Evolutionary conservation across 768 basidiomycete species (phyloP).

Genomic region (Suillus clintonianus): DNA sequence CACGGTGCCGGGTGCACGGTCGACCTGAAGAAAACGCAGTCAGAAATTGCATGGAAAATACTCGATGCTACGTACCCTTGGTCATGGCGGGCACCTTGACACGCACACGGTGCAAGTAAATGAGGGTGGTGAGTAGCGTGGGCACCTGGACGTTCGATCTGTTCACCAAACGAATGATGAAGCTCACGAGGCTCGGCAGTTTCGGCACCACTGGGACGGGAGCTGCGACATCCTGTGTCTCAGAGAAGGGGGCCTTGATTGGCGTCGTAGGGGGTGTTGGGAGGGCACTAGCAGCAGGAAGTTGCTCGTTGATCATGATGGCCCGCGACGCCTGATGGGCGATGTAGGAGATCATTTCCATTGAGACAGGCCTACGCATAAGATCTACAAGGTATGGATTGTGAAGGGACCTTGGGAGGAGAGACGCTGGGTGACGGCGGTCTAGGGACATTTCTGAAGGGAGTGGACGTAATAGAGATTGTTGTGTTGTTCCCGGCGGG

Average conservation of each 20-base stretch:
- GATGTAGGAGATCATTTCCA: conserved; percentile 85
- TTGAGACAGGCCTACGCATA: conserved; percentile 73
- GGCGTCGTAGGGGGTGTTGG: conserved; percentile 76
- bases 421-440: conserved; percentile 74
- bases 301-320: conserved; percentile 64
- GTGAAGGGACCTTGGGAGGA: conserved; percentile 74
- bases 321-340: conserved; percentile 76
- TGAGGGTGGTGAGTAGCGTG: conserved; percentile 86
- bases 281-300: conserved; percentile 36
- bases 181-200: conserved; percentile 75
- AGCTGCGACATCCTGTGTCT: conserved; percentile 28
- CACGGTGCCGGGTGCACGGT: conserved; percentile 90
- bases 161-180: conserved; percentile 79
- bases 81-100: conserved; percentile 78
- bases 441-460: conserved; percentile 37
- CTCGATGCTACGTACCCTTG: conserved; percentile 59
- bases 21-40: conserved; percentile 46
- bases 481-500: conserved; percentile 16
- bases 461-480: conserved; percentile 35
- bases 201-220: conserved; percentile 10
- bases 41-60: conserved; percentile 1
- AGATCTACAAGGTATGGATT: conserved; percentile 81
- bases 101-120: conserved; percentile 89
- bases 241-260: conserved; percentile 43
- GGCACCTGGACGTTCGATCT: conserved; percentile 88